Evolutionary conservation across 495 filamentous ascomycete genomes (phyloP), one percentile per base, ranked within the genome.

Genomic region (Monascus purpureus): DNA sequence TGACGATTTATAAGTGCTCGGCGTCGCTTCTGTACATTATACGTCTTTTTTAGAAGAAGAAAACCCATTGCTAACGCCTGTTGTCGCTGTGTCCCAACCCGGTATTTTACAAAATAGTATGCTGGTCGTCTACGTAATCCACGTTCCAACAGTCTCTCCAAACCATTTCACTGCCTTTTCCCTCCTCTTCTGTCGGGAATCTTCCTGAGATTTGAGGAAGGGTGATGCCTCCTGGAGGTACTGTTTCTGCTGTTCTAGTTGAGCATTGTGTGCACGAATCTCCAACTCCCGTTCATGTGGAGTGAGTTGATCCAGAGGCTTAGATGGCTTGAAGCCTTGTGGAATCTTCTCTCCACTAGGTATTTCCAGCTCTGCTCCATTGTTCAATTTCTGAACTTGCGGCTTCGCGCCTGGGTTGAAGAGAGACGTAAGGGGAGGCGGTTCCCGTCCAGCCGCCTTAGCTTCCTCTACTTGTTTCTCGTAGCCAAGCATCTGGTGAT

Each of bases 401-500:
- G 40, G 31, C n/a, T 32, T 24, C 29, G 52, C 43, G 16, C 54
- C 43, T 2, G 58, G 55, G 35, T 53, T 39, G 54, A 64, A 59
- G 26, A 62, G 43, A 18, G 57, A 55, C 16, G 49, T 51, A 24
- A 64, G 40, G 3, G 60, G 56, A 12, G 56, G 52, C 5, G 54
- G 47, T 29, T 61, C 47, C 8, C 31, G 36, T 0, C 77, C 77
- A 37, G 73, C 75, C 1, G 65, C 59, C 55, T 73, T 76, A 13
- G 82, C 82, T 41, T 72, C 63, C 33, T 75, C 65, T 14, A 80
- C 69, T 40, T 62, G 67, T 25, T 55, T 55, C 56, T 95, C 83
- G 46, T 86, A 84, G 29, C 68, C 65, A 13, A 88, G 53, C 78
- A 93, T 80, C 39, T 75, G 68, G 40, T 90, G 84, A 50, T 86